Conservation (phyloP, 108 stramenopile species). For the Asterionellopsis glacialis region DNA sequence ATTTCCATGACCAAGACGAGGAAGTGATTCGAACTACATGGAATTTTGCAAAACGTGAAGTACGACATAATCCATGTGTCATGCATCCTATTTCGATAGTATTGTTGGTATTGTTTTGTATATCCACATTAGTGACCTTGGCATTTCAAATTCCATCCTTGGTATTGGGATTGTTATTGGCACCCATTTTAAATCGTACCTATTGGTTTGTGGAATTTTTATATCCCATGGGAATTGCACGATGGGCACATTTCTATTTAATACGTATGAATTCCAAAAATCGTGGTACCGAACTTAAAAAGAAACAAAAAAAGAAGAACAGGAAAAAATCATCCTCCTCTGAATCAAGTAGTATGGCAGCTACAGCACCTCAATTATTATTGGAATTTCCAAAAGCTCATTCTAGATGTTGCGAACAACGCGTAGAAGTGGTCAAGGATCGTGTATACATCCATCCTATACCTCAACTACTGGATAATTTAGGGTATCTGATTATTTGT, state of each 20-base stretch:
- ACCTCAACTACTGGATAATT: constrained; percentile 65
- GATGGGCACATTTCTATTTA: constrained; percentile 65
- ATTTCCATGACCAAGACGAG: constrained; percentile 1
- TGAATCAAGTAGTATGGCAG: no score
- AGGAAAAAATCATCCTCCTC: no score
- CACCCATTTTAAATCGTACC: constrained; percentile 41
- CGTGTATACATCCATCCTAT: constrained; percentile 78
- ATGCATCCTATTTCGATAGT: constrained; percentile 59
- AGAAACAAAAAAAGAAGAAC: background rate
- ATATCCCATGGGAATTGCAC: constrained; percentile 53
- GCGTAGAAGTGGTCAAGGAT: constrained; percentile 53
- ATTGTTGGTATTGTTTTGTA: constrained; percentile 35
- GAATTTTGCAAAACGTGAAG: constrained; percentile 33
- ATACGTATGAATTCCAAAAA: constrained; percentile 23
- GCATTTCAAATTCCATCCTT: constrained; percentile 53
- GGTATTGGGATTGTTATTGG: constrained; percentile 53
- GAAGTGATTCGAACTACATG: background rate
- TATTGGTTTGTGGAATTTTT: constrained; percentile 74
- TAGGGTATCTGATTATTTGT: constrained; percentile 72
- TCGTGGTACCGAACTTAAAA: constrained; percentile 1
- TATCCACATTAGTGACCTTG: constrained; percentile 39
- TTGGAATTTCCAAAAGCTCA: constrained; percentile 31
- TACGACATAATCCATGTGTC: constrained; percentile 64
- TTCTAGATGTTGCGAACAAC: constrained; percentile 66
- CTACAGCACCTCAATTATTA: no score